phyloP scores from a whole-genome alignment of 768 basidiomycete species.

The Termitomyces sp. region DNA sequence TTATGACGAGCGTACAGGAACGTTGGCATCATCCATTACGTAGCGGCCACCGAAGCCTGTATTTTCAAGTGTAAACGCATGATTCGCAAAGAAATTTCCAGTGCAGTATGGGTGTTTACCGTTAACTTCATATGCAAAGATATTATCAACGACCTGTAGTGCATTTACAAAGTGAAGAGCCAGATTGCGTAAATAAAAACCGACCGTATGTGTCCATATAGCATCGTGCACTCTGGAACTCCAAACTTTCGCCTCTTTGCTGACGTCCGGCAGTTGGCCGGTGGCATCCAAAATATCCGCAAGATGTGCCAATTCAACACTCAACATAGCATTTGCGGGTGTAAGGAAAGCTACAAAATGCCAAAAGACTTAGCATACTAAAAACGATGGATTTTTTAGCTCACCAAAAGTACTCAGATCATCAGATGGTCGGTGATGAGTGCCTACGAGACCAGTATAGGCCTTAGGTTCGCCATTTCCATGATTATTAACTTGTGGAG shows the following conservation, averaged over 20 bases:
- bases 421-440: constrained; percentile 75
- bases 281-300: constrained; percentile 56
- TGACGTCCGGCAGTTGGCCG: constrained; percentile 48
- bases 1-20: constrained; percentile 53
- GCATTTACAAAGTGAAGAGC: not conserved
- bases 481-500: constrained; percentile 60
- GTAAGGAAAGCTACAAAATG: constrained; percentile 62
- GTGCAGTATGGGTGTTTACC: constrained; percentile 34
- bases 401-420: constrained; percentile 67
- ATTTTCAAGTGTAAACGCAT: not conserved
- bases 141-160: constrained; percentile 53
- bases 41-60: constrained; percentile 67
- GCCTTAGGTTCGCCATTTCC: constrained; percentile 79
- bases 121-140: constrained; percentile 79
- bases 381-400: constrained; percentile 12
- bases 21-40: constrained; percentile 86
- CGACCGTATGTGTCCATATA: constrained; percentile 61
- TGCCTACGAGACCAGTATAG: constrained; percentile 74
- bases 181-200: constrained; percentile 14
- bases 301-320: constrained; percentile 64
- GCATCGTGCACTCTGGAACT: constrained; percentile 58
- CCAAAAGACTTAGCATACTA: not conserved
- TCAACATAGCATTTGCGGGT: constrained; percentile 82
- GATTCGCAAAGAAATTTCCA: not conserved
- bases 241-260: constrained; percentile 52